These are phyloP conservation scores for Paratrimastix pyriformis DNA, from an alignment of 78 protist genomes.

Conservation along the genomic window DNA sequence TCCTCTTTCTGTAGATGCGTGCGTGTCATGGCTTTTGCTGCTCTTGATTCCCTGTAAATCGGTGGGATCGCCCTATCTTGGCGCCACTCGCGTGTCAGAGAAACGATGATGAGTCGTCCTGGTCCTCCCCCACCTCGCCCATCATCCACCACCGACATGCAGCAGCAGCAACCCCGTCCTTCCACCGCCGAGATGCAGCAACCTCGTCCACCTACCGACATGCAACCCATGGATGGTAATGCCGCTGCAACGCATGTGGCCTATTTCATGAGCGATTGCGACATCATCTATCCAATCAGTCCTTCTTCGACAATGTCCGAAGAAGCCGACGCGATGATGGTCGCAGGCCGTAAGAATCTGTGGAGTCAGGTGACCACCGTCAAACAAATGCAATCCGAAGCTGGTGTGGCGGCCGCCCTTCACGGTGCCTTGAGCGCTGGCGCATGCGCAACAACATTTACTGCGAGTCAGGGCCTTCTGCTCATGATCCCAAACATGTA, in stretches of 20 bases:
- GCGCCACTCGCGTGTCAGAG: no score
- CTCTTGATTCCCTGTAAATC: no score
- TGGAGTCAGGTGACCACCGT: slow-evolving; percentile 30
- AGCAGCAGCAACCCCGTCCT: no score
- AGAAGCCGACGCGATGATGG: slow-evolving; percentile 31
- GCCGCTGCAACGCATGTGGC: slow-evolving; percentile 50
- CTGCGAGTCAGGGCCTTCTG: slow-evolving; percentile 61
- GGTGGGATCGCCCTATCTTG: no score
- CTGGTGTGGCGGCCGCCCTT: slow-evolving; percentile 61
- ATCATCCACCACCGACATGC: no score
- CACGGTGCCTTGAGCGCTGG: slow-evolving; percentile 53
- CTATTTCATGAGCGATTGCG: slow-evolving; percentile 29
- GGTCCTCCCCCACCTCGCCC: no score
- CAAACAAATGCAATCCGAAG: slow-evolving; percentile 54
- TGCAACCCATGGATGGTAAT: no score
- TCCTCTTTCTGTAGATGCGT: no score
- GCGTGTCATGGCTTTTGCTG: no score
- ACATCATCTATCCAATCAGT: slow-evolving; percentile 52
- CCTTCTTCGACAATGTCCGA: slow-evolving; percentile 56
- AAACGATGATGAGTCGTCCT: no score
- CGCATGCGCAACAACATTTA: slow-evolving; percentile 36
- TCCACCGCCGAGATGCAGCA: no score
- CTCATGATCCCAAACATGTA: slow-evolving; percentile 69
- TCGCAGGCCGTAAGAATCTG: slow-evolving; percentile 27
- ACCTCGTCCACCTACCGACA: no score